Conservation (phyloP, 2,329 filamentous ascomycete genomes). For the Trichoderma asperellum region DNA sequence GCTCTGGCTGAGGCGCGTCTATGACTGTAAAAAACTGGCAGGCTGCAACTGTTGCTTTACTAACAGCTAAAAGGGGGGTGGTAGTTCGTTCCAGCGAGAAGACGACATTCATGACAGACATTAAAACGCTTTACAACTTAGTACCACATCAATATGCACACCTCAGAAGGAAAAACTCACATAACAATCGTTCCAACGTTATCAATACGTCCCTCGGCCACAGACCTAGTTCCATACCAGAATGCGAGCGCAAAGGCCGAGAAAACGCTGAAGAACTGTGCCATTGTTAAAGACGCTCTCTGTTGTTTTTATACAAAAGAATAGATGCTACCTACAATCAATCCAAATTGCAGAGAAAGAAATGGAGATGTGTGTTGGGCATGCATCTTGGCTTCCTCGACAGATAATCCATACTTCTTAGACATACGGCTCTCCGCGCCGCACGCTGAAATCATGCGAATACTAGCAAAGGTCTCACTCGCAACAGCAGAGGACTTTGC, state of each 20-base stretch:
- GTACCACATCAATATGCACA: not conserved
- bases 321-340: constrained; percentile 44
- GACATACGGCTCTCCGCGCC: constrained; percentile 61
- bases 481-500: constrained; percentile 62
- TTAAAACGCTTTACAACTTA: constrained; percentile 47
- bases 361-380: constrained; percentile 56
- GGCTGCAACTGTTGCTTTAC: constrained; percentile 61
- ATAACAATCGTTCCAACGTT: constrained; percentile 59
- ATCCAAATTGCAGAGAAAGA: constrained; percentile 56
- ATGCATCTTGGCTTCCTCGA: constrained; percentile 56
- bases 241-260: constrained; percentile 61
- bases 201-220: constrained; percentile 50
- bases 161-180: constrained; percentile 42
- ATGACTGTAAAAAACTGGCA: constrained; percentile 62
- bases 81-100: constrained; percentile 61
- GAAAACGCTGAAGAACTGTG: constrained; percentile 57
- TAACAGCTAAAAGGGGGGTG: constrained; percentile 60
- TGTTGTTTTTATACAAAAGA: not conserved
- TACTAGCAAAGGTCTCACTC: constrained; percentile 62
- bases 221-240: constrained; percentile 63
- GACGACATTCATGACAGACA: constrained; percentile 62
- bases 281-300: constrained; percentile 25
- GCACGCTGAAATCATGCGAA: constrained; percentile 66
- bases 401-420: constrained; percentile 57
- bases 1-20: constrained; percentile 49